phyloP scores from a whole-genome alignment of 139 green algal genomes.

The Diplosphaera chodatii region DNA sequence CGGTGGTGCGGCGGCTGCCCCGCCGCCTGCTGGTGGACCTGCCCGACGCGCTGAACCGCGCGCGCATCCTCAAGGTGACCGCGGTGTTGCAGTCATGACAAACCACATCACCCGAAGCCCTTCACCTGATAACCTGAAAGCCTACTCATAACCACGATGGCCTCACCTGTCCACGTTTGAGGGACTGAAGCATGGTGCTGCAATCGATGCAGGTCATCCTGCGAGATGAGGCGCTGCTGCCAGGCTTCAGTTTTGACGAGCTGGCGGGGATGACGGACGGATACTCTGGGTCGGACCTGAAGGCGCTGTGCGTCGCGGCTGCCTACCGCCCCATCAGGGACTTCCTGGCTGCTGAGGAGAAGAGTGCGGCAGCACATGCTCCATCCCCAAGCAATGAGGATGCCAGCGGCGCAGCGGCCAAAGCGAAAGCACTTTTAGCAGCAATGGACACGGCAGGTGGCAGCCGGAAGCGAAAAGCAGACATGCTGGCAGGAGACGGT shows the following conservation, averaged over 20 bases:
- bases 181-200: too few relatives aligned
- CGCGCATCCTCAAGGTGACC: slow-evolving; percentile 43
- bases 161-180: too few relatives aligned
- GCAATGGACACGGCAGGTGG: too few relatives aligned
- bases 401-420: too few relatives aligned
- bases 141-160: too few relatives aligned
- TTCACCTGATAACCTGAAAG: too few relatives aligned
- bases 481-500: background rate
- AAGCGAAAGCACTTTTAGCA: too few relatives aligned
- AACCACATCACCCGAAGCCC: too few relatives aligned
- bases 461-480: background rate
- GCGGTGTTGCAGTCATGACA: too few relatives aligned
- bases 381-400: too few relatives aligned
- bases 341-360: slow-evolving; percentile 25
- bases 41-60: slow-evolving; percentile 39
- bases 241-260: slow-evolving; percentile 28
- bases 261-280: slow-evolving; percentile 36
- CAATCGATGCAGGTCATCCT: slow-evolving; percentile 37
- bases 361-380: too few relatives aligned
- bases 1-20: slow-evolving; percentile 50
- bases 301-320: slow-evolving; percentile 61
- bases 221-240: slow-evolving; percentile 31
- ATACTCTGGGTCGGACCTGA: slow-evolving; percentile 58
- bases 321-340: slow-evolving; percentile 64
- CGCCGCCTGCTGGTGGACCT: slow-evolving; percentile 53